phyloP scores from a whole-genome alignment of 73 alveolate species.

The Loxodes magnus region DNA sequence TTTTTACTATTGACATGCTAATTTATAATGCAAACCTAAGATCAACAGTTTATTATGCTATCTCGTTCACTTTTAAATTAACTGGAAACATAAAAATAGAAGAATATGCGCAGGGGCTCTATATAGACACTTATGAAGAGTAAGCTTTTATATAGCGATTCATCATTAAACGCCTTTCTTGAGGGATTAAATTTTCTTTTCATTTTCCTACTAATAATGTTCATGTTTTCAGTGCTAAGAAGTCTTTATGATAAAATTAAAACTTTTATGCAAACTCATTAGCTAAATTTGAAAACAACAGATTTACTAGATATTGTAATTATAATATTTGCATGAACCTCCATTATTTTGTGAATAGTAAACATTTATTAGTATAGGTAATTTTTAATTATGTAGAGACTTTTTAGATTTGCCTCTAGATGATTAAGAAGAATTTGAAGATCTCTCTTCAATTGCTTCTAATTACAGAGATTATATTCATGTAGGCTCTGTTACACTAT shows the following conservation, averaged over 20 bases:
- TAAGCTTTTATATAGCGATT: background rate
- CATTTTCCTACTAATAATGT: conserved; percentile 1
- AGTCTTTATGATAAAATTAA: background rate
- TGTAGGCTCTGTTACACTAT: conserved; percentile 21
- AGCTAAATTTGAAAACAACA: conserved; percentile 6
- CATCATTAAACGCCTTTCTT: background rate
- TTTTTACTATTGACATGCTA: conserved; percentile 24
- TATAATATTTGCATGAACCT: conserved; percentile 13
- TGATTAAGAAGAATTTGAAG: conserved; percentile 13
- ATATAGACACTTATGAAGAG: background rate
- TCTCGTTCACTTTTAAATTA: conserved; percentile 5
- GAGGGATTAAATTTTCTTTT: conserved; percentile 9
- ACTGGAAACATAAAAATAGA: conserved; percentile 21
- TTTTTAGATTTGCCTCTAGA: conserved; percentile 18
- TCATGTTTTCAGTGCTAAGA: background rate
- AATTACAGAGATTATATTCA: conserved; percentile 9
- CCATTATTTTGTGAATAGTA: conserved; percentile 8
- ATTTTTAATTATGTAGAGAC: background rate
- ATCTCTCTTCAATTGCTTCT: conserved; percentile 3
- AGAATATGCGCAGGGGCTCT: background rate
- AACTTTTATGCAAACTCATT: conserved; percentile 3
- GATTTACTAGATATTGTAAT: conserved; percentile 18
- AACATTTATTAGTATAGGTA: background rate
- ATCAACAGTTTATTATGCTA: conserved; percentile 8
- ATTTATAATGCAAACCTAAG: conserved; percentile 27